Evolutionary conservation across 1,284 basidiomycete genomes (phyloP), one percentile per base, ranked within the genome.

Genomic region (Volvariella surrecta): DNA sequence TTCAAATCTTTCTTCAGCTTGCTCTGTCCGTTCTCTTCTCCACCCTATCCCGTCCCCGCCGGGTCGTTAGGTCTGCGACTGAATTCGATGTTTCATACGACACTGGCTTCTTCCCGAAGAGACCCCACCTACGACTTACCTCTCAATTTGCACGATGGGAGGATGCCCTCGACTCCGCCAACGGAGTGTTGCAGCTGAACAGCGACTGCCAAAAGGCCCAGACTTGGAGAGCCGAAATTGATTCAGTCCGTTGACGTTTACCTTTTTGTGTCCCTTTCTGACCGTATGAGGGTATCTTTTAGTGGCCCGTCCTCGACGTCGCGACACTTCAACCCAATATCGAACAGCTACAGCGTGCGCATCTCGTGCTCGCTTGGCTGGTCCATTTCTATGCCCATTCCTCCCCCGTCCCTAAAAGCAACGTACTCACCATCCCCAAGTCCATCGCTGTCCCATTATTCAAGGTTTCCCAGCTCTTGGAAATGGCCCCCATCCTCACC

Each of bases 301-400:
- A 88, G 85, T 82, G 88, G 70, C 82, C 83, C 2, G 64, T 82
- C 24, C 67, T 93, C 20, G 70, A 75, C 45, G 76, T 74, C 2
- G 63, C 67, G 18, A 54, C 59, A 7, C 70, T 91, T 20, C 63
- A 68, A 17, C 54, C 57, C 22, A 72, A 84, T 50, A 60, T 76
- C 32, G 76, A 79, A 11, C 62, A 71, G 34, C 71, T 89, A 7
- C 82, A 94, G 46, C 78, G 94, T 39, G 92, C 89, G 1, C 91
- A 96, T 62, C 70, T 88, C 55, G 88, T 97, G 39, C 75, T 98
- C 39, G 78, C 92, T 8, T 96, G 87, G 73, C 73, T 97, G 22
- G 74, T 87, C 21, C 89, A 93, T 64, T 90, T 89, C 58, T 98
- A 92, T 64, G 81, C 84, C 32, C 92, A 97, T 64, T 88, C 86